Evolutionary conservation across 352 stramenopile genomes (phyloP).

Genomic region (Phytopythium ostracodes): DNA sequence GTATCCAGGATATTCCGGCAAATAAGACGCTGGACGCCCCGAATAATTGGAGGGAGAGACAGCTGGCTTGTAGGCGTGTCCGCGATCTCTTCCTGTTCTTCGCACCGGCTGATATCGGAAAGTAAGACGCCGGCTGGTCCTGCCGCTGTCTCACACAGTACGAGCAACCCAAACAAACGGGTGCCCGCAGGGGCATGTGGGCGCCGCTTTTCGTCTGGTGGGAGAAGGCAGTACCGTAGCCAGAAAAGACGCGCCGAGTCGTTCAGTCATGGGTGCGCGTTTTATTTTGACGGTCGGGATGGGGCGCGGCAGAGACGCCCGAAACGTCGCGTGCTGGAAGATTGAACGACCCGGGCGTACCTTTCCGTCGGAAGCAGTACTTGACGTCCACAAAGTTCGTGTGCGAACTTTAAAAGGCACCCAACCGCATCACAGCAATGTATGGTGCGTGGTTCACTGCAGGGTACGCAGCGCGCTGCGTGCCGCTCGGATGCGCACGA

Average conservation of each 20-base stretch:
- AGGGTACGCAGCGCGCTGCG: too few species aligned
- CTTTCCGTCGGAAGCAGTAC: background rate
- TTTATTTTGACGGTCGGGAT: background rate
- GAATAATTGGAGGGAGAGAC: constrained; percentile 6
- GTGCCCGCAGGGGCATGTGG: too few species aligned
- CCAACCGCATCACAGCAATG: background rate
- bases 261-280: background rate
- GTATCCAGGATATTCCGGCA: background rate
- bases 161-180: background rate
- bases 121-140: background rate
- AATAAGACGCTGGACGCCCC: background rate
- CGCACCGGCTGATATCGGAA: background rate
- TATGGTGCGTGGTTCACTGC: background rate
- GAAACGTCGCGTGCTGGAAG: background rate
- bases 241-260: too few species aligned
- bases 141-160: background rate
- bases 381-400: background rate
- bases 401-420: too few species aligned
- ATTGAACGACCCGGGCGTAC: background rate
- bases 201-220: background rate
- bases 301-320: constrained; percentile 6
- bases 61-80: background rate
- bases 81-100: background rate
- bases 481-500: too few species aligned
- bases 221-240: too few species aligned